Percentiles rank a stretch among this genome's conserved stretches.
Conservation (phyloP, 305 asterid genomes). For the Solanum hybrid region DNA sequence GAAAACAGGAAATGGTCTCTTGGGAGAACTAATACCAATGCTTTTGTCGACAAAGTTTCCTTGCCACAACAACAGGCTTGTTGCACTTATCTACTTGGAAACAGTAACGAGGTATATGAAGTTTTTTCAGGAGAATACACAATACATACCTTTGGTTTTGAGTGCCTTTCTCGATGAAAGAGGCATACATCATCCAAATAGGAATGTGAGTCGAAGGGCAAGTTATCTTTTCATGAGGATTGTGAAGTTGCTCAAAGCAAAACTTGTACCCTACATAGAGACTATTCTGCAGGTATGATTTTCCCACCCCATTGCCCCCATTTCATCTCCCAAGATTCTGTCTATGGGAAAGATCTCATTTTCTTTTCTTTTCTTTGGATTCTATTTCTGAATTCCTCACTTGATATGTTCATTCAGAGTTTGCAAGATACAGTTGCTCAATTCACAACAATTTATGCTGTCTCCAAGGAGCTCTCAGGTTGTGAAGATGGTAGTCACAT, state of each 20-base stretch:
- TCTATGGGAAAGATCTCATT: background rate
- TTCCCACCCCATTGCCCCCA: constrained; percentile 5
- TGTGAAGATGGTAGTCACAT: constrained; percentile 92
- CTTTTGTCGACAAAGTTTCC: constrained; percentile 82
- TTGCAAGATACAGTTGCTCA: constrained; percentile 75
- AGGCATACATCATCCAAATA: constrained; percentile 84
- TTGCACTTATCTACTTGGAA: constrained; percentile 82
- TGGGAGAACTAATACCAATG: constrained; percentile 65
- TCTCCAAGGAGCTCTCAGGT: constrained; percentile 43
- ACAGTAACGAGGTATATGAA: constrained; percentile 76
- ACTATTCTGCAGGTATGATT: constrained; percentile 74
- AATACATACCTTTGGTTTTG: constrained; percentile 61
- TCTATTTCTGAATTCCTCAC: constrained; percentile 3
- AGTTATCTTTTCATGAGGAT: constrained; percentile 94
- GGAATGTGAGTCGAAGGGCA: constrained; percentile 70
- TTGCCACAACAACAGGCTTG: constrained; percentile 82
- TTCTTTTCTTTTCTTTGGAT: constrained; percentile 8
- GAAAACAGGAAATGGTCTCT: constrained; percentile 56
- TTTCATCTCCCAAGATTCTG: background rate
- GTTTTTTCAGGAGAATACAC: constrained; percentile 69
- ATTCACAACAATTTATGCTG: constrained; percentile 49
- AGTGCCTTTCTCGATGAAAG: constrained; percentile 91
- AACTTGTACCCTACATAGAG: constrained; percentile 86
- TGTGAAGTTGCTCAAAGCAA: constrained; percentile 77
- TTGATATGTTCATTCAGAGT: constrained; percentile 40